phyloP scores from a whole-genome alignment of 2,329 filamentous ascomycete species.

The Verticillium nubilum region DNA sequence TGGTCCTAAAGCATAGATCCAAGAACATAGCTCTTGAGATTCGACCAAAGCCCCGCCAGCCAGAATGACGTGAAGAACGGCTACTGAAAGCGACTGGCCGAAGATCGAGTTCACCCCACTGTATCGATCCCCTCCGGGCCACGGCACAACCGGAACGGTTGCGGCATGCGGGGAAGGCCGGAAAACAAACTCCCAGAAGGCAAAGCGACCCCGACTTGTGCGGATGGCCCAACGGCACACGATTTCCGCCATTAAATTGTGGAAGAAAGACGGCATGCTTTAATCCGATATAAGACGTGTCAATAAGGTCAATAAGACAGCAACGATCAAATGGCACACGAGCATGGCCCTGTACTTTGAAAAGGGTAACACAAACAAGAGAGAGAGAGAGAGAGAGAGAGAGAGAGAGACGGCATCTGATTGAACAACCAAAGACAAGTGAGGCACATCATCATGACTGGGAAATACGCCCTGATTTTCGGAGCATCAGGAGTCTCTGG shows the following conservation, averaged over 20 bases:
- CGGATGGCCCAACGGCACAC: neutral
- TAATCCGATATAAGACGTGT: neutral
- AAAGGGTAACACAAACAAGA: too few relatives aligned
- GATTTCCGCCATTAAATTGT: neutral
- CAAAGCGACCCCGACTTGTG: neutral
- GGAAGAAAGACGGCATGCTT: neutral
- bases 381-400: neutral
- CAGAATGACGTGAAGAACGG: too few relatives aligned
- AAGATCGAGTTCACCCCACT: too few relatives aligned
- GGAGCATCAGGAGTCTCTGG: conserved; percentile 14
- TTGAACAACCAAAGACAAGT: too few relatives aligned
- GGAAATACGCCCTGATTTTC: conserved; percentile 11
- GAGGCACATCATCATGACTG: neutral
- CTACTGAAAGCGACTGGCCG: too few relatives aligned
- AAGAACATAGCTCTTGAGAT: too few relatives aligned
- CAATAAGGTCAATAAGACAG: neutral
- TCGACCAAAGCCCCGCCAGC: too few relatives aligned
- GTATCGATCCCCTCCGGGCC: too few relatives aligned
- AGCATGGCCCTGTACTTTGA: too few relatives aligned
- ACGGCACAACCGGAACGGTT: too few relatives aligned
- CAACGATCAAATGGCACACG: too few relatives aligned
- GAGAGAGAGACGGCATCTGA: neutral
- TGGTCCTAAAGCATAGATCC: too few relatives aligned
- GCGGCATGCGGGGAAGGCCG: neutral
- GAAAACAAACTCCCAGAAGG: neutral